phyloP scores from a whole-genome alignment of 768 basidiomycete genomes.

The Hygrophorus russula region DNA sequence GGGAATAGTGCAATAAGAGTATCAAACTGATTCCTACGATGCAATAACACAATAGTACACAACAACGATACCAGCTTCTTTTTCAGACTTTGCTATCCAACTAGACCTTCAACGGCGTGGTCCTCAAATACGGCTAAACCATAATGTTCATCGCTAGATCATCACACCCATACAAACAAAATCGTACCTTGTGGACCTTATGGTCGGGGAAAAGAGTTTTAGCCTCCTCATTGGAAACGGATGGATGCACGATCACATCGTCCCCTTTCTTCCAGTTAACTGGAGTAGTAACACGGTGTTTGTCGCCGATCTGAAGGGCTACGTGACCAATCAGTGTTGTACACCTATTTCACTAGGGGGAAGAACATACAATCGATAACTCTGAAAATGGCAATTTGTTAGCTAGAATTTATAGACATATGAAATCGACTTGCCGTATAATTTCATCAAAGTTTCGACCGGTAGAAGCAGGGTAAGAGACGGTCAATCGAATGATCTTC shows the following conservation, averaged over 20 bases:
- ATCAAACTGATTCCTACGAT: too few species aligned
- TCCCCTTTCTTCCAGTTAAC: slow-evolving; percentile 94
- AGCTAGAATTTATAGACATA: slow-evolving; percentile 4
- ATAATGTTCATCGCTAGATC: neutral
- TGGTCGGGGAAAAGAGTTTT: slow-evolving; percentile 83
- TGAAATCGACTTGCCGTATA: slow-evolving; percentile 25
- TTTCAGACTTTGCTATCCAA: slow-evolving; percentile 6
- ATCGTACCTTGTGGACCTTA: slow-evolving; percentile 63
- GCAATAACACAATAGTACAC: too few species aligned
- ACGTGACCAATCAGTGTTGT: slow-evolving; percentile 14
- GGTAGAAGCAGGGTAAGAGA: slow-evolving; percentile 92
- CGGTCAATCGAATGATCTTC: slow-evolving; percentile 81
- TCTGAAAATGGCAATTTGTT: slow-evolving; percentile 17
- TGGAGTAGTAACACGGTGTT: slow-evolving; percentile 75
- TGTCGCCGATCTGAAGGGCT: slow-evolving; percentile 87
- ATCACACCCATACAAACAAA: neutral
- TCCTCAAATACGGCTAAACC: slow-evolving; percentile 77
- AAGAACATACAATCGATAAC: slow-evolving; percentile 58
- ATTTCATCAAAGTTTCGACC: slow-evolving; percentile 83
- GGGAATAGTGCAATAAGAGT: too few species aligned
- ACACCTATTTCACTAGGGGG: neutral
- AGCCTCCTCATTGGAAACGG: slow-evolving; percentile 79
- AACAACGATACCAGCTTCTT: neutral
- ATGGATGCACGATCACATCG: slow-evolving; percentile 86
- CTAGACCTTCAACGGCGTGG: slow-evolving; percentile 44